Base-by-base conservation (phyloP, 768 basidiomycete genomes). In the Mycena rebaudengoi region DNA sequence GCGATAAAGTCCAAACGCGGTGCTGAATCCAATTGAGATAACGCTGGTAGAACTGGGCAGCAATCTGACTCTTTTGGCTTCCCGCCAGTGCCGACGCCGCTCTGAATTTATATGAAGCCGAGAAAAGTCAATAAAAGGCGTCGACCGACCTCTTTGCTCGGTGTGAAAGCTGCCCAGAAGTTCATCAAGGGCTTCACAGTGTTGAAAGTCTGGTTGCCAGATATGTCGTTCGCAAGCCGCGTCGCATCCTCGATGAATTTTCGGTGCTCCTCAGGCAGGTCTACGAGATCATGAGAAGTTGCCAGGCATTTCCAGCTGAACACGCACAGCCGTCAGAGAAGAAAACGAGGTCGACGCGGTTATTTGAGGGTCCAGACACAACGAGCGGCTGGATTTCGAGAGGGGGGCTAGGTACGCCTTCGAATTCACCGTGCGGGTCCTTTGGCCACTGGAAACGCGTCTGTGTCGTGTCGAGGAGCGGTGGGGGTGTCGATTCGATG, bases 101-200 rank as follows among this genome's bases (percentile, higher is more conserved):
- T 91, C 91, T 60, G 8, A 30, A 32, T 45, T 56, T n/a, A 43
- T 14, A n/a, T 13, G 23, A 41, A 25, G 18, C n/a, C 7, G 4
- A 26, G 30, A 59, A 30, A 35, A 10, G 35, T 46, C 29, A 7
- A 54, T 33, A 16, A 14, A 41, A 53, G 6, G 30, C n/a, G 26
- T 26, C 30, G 60, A 16, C 67, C 16, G 33, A 90, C 92, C 82
- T 92, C 90, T 62, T 82, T 82, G 72, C 92, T 93, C 0, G 92
- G 87, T 20, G 89, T 80, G 66, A 91, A 93, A 0, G 89, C 90
- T 6, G 89, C 91, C 90, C 91, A 94, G 66, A 93, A 91, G 71
- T 93, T 94, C 66, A 94, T 76, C 45, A 93, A 77, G 3, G 91
- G 91, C 67, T 85, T 85, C 20, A 94, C 91, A 0, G 90, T 88